phyloP scores from a whole-genome alignment of 345 rosid species.

The Populus nigra region DNA sequence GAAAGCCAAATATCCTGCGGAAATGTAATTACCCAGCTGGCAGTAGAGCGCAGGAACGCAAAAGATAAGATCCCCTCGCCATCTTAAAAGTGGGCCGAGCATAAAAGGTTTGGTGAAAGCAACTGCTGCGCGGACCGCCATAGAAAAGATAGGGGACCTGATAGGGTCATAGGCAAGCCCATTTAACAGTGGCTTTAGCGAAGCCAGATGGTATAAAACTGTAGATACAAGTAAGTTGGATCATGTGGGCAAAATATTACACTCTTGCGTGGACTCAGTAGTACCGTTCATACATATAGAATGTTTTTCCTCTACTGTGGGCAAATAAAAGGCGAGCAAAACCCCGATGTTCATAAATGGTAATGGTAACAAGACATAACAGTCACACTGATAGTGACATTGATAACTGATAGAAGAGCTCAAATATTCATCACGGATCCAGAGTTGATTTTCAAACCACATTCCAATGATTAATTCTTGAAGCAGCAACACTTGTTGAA shows the following conservation, averaged over 20 bases:
- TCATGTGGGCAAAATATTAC: not conserved
- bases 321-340: too few species aligned
- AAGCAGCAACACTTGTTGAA: not conserved
- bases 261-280: too few species aligned
- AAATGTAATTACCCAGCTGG: not conserved
- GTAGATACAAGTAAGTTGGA: not conserved
- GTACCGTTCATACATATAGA: too few species aligned
- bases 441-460: too few species aligned
- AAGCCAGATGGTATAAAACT: not conserved
- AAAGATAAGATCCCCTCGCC: not conserved
- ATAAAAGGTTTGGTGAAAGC: not conserved
- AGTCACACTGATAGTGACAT: not conserved
- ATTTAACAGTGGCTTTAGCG: not conserved
- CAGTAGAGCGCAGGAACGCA: too few species aligned
- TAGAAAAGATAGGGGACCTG: not conserved
- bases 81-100: constrained; percentile 1
- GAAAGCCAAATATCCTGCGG: too few species aligned
- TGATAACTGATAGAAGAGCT: not conserved
- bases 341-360: too few species aligned
- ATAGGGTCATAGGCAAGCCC: not conserved
- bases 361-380: too few species aligned
- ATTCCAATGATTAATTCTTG: not conserved
- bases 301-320: too few species aligned
- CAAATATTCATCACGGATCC: not conserved
- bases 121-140: not conserved